phyloP scores from a whole-genome alignment of 2,329 filamentous ascomycete genomes.

The Aspergillus neoniger region DNA sequence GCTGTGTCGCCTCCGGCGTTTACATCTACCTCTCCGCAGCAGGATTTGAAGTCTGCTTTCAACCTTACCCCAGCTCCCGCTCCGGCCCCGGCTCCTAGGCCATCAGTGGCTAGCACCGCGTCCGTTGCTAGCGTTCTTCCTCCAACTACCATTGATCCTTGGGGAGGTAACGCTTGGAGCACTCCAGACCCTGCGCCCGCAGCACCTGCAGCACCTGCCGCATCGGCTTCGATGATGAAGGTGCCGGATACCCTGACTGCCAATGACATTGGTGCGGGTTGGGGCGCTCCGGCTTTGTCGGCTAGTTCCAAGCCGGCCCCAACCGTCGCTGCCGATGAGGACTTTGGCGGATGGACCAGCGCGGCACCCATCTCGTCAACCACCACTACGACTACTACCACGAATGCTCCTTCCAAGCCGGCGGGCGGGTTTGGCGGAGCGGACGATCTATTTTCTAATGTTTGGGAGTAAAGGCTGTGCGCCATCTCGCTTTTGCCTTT shows the following conservation, averaged over 20 bases:
- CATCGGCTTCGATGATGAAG: conserved; percentile 43
- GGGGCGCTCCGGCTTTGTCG: conserved; percentile 50
- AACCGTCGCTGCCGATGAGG: conserved; percentile 82
- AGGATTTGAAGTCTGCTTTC: conserved; percentile 68
- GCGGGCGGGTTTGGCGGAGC: conserved; percentile 61
- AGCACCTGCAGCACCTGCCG: conserved; percentile 35
- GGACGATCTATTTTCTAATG: conserved; percentile 93
- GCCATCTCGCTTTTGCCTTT: conserved; percentile 24
- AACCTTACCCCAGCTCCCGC: conserved; percentile 61
- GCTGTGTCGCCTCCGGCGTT: conserved; percentile 44
- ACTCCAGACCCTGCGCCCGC: conserved; percentile 60
- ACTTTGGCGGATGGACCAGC: conserved; percentile 94
- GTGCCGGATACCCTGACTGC: conserved; percentile 51
- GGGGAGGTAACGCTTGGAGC: conserved; percentile 85
- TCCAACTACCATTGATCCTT: conserved; percentile 65
- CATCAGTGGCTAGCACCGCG: conserved; percentile 46
- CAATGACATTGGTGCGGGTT: conserved; percentile 68
- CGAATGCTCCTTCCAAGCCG: conserved; percentile 46
- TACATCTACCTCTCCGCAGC: conserved; percentile 35
- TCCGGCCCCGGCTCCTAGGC: conserved; percentile 44
- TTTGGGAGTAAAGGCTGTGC: conserved; percentile 69
- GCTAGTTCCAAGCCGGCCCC: conserved; percentile 45
- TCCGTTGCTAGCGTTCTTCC: conserved; percentile 44
- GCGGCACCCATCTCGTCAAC: conserved; percentile 59
- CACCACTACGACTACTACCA: conserved; percentile 43